Base-by-base conservation (phyloP, 2,329 filamentous ascomycete genomes). In the Aureobasidium sp. region DNA sequence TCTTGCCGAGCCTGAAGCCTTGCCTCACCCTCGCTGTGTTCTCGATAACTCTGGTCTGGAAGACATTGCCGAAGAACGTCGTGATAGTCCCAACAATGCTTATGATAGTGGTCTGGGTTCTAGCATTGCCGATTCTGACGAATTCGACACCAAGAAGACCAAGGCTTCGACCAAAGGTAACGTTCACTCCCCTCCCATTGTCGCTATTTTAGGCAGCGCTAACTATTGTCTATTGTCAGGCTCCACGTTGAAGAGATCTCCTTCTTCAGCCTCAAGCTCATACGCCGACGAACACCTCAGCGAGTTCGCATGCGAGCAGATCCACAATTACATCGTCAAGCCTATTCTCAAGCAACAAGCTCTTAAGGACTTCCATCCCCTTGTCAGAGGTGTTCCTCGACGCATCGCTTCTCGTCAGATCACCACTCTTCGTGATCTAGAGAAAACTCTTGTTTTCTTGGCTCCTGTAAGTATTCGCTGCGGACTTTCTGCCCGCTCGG, bases 101-200 rank as follows among this genome's bases (percentile, higher is more conserved):
- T 94, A 90, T 17, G 92, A 97, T 77, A 96, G 91, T 73, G 92
- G 91, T 60, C 80, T 97, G 66, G 92, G 92, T 58, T 89, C 90
- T 47, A 96, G 91, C 46, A 81, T 96, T 70, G 83, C 70, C 36
- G 60, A 68, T 72, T 74, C 74, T 73, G 73, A 69, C 65, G 70
- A 60, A 60, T 60, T 60, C 36, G 57, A 60, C 26, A 32, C 17
- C n/a, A 60, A 60, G 46, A 60, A 60, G n/a, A 42, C 46, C 46
- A 36, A 50, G 27, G 36, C 46, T 41, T 41, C 57, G 57, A 41
- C 57, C 26, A 42, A 41, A 60, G 57, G 57, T 60, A 60, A 34
- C 12, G 71, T 64, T 64, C 55, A 26, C 46, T 46, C n/a, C 15
- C 13, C 12, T 48, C 57, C 56, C 52, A 47, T 61, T 44, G 50